These are phyloP conservation scores for Tulasnella calospora DNA, from an alignment of 768 basidiomycete species.

Conservation along the genomic window DNA sequence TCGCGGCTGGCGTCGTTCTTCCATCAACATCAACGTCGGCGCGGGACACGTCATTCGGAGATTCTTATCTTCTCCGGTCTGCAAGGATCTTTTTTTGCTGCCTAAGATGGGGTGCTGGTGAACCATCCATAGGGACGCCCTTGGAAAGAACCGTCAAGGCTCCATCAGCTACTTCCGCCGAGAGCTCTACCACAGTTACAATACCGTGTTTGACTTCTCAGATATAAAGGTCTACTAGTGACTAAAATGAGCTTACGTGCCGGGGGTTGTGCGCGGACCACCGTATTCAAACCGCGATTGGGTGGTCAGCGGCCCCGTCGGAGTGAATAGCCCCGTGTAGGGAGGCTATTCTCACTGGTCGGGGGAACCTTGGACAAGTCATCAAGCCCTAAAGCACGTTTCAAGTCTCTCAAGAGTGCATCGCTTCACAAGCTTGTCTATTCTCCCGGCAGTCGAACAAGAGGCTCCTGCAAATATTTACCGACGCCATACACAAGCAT, in stretches of 20 bases:
- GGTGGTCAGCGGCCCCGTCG: not conserved
- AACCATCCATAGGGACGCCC: not conserved
- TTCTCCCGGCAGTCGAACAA: not conserved
- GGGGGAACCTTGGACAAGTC: not conserved
- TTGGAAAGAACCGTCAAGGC: not conserved
- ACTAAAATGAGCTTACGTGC: not conserved
- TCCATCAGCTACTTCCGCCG: not conserved
- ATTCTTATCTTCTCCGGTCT: not conserved
- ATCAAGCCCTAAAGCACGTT: not conserved
- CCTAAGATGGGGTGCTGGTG: not conserved
- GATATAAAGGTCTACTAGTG: not conserved
- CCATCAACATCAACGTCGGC: not conserved
- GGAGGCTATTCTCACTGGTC: not conserved
- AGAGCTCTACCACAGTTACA: not conserved
- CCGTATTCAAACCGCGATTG: not conserved
- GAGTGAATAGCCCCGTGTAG: not conserved
- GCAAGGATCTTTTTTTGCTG: not conserved
- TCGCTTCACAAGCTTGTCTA: not conserved
- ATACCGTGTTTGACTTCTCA: not conserved
- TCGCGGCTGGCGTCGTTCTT: not conserved
- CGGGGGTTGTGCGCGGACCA: not conserved
- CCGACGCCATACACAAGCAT: not conserved
- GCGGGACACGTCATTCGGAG: not conserved
- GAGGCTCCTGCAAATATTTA: not conserved
- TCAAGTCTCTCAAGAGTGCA: not conserved